Evolutionary conservation across 176 grass and related monocot genomes (phyloP).

Genomic region (Lolium multiflorum): DNA sequence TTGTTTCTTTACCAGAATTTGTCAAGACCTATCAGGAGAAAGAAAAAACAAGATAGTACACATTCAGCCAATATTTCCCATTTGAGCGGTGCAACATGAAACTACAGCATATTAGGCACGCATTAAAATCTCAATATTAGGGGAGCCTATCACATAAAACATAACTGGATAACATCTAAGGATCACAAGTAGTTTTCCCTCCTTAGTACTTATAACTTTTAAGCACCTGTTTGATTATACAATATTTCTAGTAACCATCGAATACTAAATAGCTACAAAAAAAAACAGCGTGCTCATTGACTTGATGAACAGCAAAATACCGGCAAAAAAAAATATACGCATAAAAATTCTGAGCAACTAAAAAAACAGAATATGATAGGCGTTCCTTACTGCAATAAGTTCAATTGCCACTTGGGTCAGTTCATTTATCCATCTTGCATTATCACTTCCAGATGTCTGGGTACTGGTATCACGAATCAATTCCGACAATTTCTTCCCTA

Average conservation of each 20-base stretch:
- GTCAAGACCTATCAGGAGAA: constrained; percentile 68
- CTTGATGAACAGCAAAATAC: constrained; percentile 12
- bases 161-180: not conserved
- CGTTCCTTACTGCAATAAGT: constrained; percentile 71
- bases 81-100: not conserved
- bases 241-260: not conserved
- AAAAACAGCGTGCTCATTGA: not conserved
- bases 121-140: not conserved
- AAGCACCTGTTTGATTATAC: not conserved
- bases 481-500: constrained; percentile 98
- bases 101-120: not conserved
- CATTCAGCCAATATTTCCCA: not conserved
- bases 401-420: constrained; percentile 94
- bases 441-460: constrained; percentile 80
- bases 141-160: not conserved
- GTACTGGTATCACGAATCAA: constrained; percentile 83
- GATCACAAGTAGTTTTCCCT: constrained; percentile 9
- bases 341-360: constrained; percentile 6
- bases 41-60: not conserved
- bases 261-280: not conserved
- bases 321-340: not conserved
- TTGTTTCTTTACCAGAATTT: constrained; percentile 96
- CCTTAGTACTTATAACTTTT: not conserved
- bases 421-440: constrained; percentile 92
- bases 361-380: not conserved